phyloP scores from a whole-genome alignment of 441 rosid genomes.

The Mallotus repandus region DNA sequence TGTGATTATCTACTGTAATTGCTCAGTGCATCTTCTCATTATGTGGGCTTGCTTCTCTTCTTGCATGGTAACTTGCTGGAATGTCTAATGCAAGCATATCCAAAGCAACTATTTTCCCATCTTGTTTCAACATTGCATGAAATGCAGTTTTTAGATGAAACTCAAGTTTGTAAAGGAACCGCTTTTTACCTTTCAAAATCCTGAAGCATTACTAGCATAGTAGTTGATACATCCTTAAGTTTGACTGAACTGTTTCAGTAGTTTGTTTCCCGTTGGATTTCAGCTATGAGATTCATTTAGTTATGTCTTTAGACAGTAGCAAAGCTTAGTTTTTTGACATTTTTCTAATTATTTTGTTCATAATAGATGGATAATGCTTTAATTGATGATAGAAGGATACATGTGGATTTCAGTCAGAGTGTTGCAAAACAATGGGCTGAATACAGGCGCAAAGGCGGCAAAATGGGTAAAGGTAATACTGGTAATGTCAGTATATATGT shows the following conservation, averaged over 20 bases:
- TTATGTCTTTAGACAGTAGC: not conserved
- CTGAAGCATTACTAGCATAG: conserved; percentile 1
- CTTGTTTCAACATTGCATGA: not conserved
- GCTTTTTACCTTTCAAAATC: not conserved
- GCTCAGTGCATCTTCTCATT: no score
- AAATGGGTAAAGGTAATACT: conserved; percentile 51
- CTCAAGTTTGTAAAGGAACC: not conserved
- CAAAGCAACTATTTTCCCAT: not conserved
- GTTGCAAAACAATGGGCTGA: conserved; percentile 90
- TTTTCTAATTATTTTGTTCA: conserved; percentile 19
- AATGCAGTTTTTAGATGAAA: not conserved
- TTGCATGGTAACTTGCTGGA: not conserved
- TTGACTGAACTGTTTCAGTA: not conserved
- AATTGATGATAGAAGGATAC: conserved; percentile 94
- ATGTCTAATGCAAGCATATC: not conserved
- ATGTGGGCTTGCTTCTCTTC: not conserved
- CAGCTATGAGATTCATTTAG: not conserved
- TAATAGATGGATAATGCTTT: conserved; percentile 91
- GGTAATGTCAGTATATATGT: not conserved
- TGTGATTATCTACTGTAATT: not conserved
- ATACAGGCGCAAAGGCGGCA: conserved; percentile 59
- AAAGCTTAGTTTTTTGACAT: not conserved
- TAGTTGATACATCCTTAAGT: not conserved
- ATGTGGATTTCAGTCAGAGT: conserved; percentile 96
- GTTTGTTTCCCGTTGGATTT: not conserved